A percentile compares a stretch with the other conserved stretches of the same genome.
These are phyloP conservation scores for Quercus berberidifolia DNA, from an alignment of 306 rosid genomes.

Conservation along the genomic window DNA sequence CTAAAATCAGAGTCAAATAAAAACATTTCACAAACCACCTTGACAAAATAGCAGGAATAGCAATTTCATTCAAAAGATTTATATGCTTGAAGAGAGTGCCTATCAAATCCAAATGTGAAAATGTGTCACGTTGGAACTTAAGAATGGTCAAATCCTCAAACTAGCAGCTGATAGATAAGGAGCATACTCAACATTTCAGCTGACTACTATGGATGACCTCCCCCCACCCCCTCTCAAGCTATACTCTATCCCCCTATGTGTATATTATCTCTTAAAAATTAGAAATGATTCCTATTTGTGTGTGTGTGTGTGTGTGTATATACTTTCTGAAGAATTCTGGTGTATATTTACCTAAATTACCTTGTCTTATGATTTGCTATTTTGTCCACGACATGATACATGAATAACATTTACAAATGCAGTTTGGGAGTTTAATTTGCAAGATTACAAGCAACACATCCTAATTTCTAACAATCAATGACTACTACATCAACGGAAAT, in stretches of 20 bases:
- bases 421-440: neutral
- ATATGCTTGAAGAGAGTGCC: neutral
- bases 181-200: neutral
- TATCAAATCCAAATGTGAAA: neutral
- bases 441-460: neutral
- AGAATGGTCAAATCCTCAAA: neutral
- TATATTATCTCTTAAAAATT: neutral
- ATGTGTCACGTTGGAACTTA: neutral
- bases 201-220: neutral
- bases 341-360: neutral
- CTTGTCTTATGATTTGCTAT: neutral
- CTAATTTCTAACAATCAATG: neutral
- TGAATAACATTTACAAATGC: neutral
- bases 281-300: no score
- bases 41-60: neutral
- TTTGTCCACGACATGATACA: neutral
- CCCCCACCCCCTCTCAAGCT: no score
- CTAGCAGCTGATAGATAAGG: neutral
- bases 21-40: slow-evolving; percentile 11
- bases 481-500: neutral
- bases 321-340: neutral
- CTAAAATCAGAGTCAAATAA: slow-evolving; percentile 38
- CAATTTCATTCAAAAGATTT: neutral
- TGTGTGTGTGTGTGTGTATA: no score
- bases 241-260: neutral